These are phyloP conservation scores for Orbilia quercus DNA, from an alignment of 2,329 filamentous ascomycete species.

Conservation along the genomic window DNA sequence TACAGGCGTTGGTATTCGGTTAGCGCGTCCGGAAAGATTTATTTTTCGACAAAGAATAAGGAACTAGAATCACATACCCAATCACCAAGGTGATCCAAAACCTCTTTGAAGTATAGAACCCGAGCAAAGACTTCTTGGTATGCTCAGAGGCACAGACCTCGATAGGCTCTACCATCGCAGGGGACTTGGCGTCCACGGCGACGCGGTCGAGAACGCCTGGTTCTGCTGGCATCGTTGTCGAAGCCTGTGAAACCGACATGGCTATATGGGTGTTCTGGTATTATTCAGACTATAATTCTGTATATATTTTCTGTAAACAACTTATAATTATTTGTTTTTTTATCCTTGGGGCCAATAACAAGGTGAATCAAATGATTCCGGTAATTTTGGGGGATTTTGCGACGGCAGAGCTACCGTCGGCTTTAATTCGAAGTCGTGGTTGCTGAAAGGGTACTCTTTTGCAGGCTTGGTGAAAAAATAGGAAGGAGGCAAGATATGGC, in stretches of 20 bases:
- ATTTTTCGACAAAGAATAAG: not conserved
- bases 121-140: slow-evolving; percentile 63
- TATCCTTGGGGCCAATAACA: slow-evolving; percentile 57
- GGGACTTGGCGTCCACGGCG: slow-evolving; percentile 24
- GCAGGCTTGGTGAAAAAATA: not conserved
- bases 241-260: slow-evolving; percentile 8
- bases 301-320: slow-evolving; percentile 21
- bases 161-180: slow-evolving; percentile 17
- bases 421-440: not conserved
- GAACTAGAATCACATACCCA: slow-evolving; percentile 67
- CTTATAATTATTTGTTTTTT: slow-evolving; percentile 53
- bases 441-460: not conserved
- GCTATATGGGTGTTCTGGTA: not conserved
- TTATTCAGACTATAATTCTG: too few species aligned
- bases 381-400: slow-evolving; percentile 33
- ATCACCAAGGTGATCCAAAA: slow-evolving; percentile 87
- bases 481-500: slow-evolving; percentile 16
- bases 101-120: slow-evolving; percentile 83
- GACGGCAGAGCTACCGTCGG: slow-evolving; percentile 20
- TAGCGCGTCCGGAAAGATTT: slow-evolving; percentile 46
- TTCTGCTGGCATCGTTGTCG: slow-evolving; percentile 17
- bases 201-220: not conserved
- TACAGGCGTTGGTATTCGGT: slow-evolving; percentile 59
- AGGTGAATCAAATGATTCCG: slow-evolving; percentile 56
- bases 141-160: slow-evolving; percentile 47